These are phyloP conservation scores for Pestalotiopsis sp. DNA, from an alignment of 2,329 filamentous ascomycete genomes.

Conservation along the genomic window DNA sequence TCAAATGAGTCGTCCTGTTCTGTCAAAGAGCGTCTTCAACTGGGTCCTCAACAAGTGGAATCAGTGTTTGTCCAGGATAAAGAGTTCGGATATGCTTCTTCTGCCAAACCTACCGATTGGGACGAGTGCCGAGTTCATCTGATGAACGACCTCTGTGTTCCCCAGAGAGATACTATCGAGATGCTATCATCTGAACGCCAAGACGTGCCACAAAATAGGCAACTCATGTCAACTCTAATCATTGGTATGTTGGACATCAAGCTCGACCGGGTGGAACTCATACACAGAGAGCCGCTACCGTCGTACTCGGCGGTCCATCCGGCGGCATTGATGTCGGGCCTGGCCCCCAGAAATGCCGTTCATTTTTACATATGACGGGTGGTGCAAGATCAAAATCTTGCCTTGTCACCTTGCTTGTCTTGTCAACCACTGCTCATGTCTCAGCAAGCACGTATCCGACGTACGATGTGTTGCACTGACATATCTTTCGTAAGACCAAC, in stretches of 20 bases:
- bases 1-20: not conserved
- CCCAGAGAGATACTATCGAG: not conserved
- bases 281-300: not conserved
- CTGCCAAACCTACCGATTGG: not conserved
- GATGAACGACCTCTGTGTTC: not conserved
- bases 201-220: not conserved
- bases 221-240: not conserved
- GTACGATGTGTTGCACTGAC: not conserved
- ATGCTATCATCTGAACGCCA: not conserved
- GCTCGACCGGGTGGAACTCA: not conserved
- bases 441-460: not conserved
- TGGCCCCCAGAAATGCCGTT: not conserved
- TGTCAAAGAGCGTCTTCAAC: not conserved
- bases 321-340: not conserved
- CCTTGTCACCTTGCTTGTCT: not conserved
- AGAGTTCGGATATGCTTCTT: not conserved
- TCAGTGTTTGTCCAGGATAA: not conserved
- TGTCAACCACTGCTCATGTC: not conserved
- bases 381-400: not conserved
- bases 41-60: not conserved
- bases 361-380: not conserved
- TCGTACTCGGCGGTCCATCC: not conserved
- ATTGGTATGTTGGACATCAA: not conserved
- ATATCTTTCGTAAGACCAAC: not conserved
- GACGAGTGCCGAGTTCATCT: not conserved